phyloP scores from a whole-genome alignment of 1,284 basidiomycete species.

The Fomes fomentarius region DNA sequence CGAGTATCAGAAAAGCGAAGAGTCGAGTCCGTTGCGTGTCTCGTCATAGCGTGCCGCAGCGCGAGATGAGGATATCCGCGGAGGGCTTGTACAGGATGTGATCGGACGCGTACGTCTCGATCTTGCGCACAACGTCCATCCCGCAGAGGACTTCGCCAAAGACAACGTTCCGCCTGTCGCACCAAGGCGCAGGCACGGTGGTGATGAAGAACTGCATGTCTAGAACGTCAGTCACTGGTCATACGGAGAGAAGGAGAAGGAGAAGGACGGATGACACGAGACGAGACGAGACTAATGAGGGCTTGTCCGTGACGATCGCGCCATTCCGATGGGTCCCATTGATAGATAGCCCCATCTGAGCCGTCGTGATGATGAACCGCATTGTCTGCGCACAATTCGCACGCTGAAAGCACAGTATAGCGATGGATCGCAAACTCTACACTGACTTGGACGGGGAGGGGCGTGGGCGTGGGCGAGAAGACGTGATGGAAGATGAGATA shows the following conservation, averaged over 20 bases:
- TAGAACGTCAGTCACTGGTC: background rate
- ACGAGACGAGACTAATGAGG: too few species aligned
- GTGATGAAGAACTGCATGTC: slow-evolving; percentile 68
- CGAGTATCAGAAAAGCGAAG: too few species aligned
- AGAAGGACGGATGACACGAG: background rate
- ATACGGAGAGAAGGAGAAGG: background rate
- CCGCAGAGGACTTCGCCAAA: slow-evolving; percentile 49
- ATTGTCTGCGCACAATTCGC: too few species aligned
- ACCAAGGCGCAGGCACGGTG: slow-evolving; percentile 62
- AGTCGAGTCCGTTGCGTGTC: too few species aligned
- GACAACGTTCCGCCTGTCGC: slow-evolving; percentile 54
- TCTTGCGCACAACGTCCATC: slow-evolving; percentile 44
- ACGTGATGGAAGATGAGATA: too few species aligned
- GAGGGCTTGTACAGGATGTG: slow-evolving; percentile 40
- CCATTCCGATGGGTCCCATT: too few species aligned
- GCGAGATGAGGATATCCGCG: slow-evolving; percentile 37
- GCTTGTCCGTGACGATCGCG: too few species aligned
- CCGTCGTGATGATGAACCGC: too few species aligned
- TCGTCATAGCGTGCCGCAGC: slow-evolving; percentile 21
- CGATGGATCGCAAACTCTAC: background rate
- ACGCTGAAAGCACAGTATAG: background rate
- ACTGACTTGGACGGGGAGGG: background rate
- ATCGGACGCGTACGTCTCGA: slow-evolving; percentile 40
- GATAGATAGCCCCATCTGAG: too few species aligned
- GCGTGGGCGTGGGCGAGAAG: background rate